A percentile compares a stretch with the other conserved stretches of the same genome.
Evolutionary conservation across 1,284 basidiomycete species (phyloP).

Genomic region (Heterobasidion occidentale): DNA sequence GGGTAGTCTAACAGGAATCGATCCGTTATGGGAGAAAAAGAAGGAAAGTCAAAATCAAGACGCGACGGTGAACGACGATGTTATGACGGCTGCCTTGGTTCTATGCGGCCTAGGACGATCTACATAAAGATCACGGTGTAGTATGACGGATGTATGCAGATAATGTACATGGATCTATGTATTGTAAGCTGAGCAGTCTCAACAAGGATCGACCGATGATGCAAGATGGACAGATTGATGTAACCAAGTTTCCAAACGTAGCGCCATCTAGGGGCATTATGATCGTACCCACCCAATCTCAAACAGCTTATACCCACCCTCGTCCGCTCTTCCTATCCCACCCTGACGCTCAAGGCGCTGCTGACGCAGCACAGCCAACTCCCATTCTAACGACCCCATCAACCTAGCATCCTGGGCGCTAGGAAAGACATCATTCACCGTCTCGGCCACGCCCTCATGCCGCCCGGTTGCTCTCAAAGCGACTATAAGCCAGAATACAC

Average conservation of each 20-base stretch:
- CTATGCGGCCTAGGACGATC: constrained; percentile 48
- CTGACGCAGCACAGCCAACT: constrained; percentile 35
- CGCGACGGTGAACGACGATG: constrained; percentile 31
- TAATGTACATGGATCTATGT: not conserved
- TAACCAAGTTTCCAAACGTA: too few relatives aligned
- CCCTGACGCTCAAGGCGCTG: constrained; percentile 38
- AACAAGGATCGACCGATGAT: not conserved
- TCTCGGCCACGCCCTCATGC: constrained; percentile 53
- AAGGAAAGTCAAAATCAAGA: constrained; percentile 6
- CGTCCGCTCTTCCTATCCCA: constrained; percentile 60
- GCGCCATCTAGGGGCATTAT: not conserved
- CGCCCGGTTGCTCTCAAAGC: constrained; percentile 59
- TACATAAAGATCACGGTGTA: not conserved
- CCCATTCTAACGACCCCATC: not conserved
- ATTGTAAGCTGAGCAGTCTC: not conserved
- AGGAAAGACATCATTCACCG: constrained; percentile 53
- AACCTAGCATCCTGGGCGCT: not conserved
- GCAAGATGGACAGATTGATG: not conserved
- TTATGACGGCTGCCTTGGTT: constrained; percentile 54
- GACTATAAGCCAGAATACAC: constrained; percentile 68
- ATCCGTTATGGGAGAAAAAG: not conserved
- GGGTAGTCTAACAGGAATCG: constrained; percentile 17
- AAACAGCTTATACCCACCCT: constrained; percentile 58
- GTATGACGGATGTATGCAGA: constrained; percentile 6
- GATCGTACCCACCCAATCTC: constrained; percentile 53